These are phyloP conservation scores for Colletotrichum lupini DNA, from an alignment of 2,329 filamentous ascomycete species.

Conservation along the genomic window DNA sequence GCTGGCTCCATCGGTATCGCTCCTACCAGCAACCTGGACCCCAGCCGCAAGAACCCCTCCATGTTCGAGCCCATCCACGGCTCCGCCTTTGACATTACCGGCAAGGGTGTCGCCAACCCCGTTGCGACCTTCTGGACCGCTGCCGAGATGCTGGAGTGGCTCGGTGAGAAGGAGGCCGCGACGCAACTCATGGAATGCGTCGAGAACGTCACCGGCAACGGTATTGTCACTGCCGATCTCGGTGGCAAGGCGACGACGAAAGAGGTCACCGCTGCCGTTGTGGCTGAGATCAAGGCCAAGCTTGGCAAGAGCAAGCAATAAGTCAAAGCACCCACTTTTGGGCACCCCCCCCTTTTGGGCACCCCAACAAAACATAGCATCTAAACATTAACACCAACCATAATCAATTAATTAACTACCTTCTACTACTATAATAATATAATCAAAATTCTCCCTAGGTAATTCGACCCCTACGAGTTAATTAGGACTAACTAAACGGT, in stretches of 20 bases:
- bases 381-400: too few relatives aligned
- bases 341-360: too few relatives aligned
- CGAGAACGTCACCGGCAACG: slow-evolving; percentile 59
- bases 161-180: slow-evolving; percentile 60
- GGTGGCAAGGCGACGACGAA: slow-evolving; percentile 50
- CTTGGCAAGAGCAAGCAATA: slow-evolving; percentile 14
- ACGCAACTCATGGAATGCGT: slow-evolving; percentile 59
- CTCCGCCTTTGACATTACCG: slow-evolving; percentile 64
- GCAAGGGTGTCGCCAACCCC: slow-evolving; percentile 64
- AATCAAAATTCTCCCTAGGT: too few relatives aligned
- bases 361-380: too few relatives aligned
- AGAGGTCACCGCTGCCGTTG: slow-evolving; percentile 31
- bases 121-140: slow-evolving; percentile 66
- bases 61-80: slow-evolving; percentile 71
- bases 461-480: too few relatives aligned
- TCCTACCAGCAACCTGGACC: slow-evolving; percentile 73
- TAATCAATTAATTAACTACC: too few relatives aligned
- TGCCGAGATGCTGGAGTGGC: slow-evolving; percentile 64
- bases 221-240: slow-evolving; percentile 62
- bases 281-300: slow-evolving; percentile 28
- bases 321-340: too few relatives aligned
- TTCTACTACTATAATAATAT: too few relatives aligned
- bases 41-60: slow-evolving; percentile 59
- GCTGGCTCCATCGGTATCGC: slow-evolving; percentile 78
- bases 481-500: too few relatives aligned